phyloP scores from a whole-genome alignment of 768 basidiomycete species.

The Tylopilus vinaceipallidus region DNA sequence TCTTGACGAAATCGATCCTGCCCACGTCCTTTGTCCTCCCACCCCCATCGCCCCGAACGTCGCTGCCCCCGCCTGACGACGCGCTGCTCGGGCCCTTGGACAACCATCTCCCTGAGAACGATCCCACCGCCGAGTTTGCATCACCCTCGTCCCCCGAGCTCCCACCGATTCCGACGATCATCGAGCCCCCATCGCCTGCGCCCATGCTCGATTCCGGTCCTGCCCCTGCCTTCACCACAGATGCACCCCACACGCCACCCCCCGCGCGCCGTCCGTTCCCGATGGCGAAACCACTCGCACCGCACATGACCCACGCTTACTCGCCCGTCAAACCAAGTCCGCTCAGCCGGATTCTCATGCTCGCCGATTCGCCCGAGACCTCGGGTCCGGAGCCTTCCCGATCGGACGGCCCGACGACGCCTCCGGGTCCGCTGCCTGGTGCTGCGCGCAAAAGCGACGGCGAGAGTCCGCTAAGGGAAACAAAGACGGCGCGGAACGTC shows the following conservation, averaged over 20 bases:
- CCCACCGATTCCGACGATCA: conserved; percentile 20
- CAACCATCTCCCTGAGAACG: conserved; percentile 18
- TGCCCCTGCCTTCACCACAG: neutral
- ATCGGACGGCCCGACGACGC: too few relatives aligned
- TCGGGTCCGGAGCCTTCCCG: conserved; percentile 31
- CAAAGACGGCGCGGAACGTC: conserved; percentile 39
- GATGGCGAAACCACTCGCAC: conserved; percentile 66
- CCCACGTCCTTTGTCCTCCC: conserved; percentile 76
- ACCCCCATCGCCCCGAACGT: conserved; percentile 70
- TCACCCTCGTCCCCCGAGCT: neutral
- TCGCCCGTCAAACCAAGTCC: conserved; percentile 81
- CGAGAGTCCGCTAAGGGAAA: conserved; percentile 56
- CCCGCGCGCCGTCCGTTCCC: conserved; percentile 54
- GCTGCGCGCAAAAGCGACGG: conserved; percentile 51
- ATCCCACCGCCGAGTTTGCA: neutral
- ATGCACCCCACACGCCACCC: conserved; percentile 21
- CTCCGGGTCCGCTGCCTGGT: too few relatives aligned
- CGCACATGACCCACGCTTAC: conserved; percentile 76
- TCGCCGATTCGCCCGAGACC: conserved; percentile 59
- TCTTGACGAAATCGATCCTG: conserved; percentile 47
- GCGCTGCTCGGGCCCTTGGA: conserved; percentile 33
- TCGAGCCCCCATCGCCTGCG: conserved; percentile 16
- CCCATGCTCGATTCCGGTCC: conserved; percentile 4
- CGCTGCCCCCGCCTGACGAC: conserved; percentile 47
- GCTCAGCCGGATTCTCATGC: conserved; percentile 73